Percentiles rank a stretch among this genome's conserved stretches.
phyloP scores from a whole-genome alignment of 495 filamentous ascomycete species.

The Penicillium herquei region DNA sequence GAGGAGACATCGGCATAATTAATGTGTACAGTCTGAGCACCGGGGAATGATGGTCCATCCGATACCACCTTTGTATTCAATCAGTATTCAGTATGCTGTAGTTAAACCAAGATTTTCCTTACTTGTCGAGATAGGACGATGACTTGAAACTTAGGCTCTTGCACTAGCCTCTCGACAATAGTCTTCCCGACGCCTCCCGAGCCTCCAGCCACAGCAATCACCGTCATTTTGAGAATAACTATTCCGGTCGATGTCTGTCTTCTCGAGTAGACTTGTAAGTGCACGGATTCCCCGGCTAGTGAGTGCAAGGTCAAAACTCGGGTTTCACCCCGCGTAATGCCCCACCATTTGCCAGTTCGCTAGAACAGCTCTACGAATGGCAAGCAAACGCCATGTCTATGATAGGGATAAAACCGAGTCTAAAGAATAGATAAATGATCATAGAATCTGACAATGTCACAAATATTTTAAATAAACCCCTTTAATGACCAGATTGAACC shows the following conservation, averaged over 20 bases:
- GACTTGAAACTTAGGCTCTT: constrained; percentile 38
- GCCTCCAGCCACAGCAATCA: constrained; percentile 54
- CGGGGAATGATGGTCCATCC: not conserved
- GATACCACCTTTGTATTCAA: not conserved
- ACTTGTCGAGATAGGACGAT: constrained; percentile 42
- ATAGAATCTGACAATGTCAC: no score
- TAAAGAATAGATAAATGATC: no score
- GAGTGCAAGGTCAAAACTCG: not conserved
- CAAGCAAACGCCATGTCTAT: no score
- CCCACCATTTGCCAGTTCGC: constrained; percentile 10
- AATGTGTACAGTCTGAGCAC: constrained; percentile 24
- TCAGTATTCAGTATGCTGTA: not conserved
- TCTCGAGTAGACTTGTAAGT: no score
- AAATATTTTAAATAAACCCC: no score
- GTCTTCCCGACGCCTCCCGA: constrained; percentile 51
- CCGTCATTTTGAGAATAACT: constrained; percentile 23
- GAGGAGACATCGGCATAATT: constrained; percentile 42
- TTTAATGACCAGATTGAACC: not conserved
- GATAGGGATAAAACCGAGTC: no score
- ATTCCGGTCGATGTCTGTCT: no score
- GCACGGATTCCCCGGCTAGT: no score
- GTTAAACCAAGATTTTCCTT: not conserved
- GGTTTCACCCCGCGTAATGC: constrained; percentile 8
- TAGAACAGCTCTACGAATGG: not conserved
- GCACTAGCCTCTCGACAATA: constrained; percentile 45